A percentile compares a stretch with the other conserved stretches of the same genome.
These are phyloP conservation scores for Hura crepitans DNA, from an alignment of 441 rosid species.

Conservation along the genomic window DNA sequence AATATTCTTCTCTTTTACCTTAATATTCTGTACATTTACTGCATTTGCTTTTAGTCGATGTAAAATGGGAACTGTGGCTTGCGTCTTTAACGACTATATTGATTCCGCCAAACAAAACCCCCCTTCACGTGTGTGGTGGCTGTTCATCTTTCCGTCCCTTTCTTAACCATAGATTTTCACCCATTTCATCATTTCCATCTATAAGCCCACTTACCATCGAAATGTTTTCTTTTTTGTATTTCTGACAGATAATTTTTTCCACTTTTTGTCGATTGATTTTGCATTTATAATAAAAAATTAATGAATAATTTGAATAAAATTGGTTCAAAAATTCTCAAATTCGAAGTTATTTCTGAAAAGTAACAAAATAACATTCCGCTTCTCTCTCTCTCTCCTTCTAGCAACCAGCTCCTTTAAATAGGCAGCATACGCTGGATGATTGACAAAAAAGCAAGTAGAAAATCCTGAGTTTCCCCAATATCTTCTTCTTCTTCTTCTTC, in stretches of 20 bases:
- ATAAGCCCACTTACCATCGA: too few species aligned
- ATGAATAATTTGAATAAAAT: too few species aligned
- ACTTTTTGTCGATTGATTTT: too few species aligned
- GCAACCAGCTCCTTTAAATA: background rate
- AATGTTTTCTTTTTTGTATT: too few species aligned
- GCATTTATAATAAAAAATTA: too few species aligned
- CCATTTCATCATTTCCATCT: too few species aligned
- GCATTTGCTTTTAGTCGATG: background rate
- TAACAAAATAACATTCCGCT: background rate
- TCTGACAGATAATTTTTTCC: too few species aligned
- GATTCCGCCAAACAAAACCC: background rate
- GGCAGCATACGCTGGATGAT: background rate
- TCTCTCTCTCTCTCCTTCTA: background rate
- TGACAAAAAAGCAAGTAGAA: too few species aligned
- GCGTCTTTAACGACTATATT: background rate
- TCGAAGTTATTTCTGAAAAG: background rate
- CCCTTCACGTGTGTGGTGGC: background rate
- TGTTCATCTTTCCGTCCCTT: background rate
- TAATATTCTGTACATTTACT: background rate
- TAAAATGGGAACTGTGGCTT: background rate
- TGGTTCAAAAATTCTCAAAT: too few species aligned
- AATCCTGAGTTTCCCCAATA: too few species aligned
- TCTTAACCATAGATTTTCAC: too few species aligned
- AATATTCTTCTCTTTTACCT: too few species aligned
- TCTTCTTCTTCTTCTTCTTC: background rate